phyloP scores from a whole-genome alignment of 108 stramenopile species.

The Skeletonema potamos region DNA sequence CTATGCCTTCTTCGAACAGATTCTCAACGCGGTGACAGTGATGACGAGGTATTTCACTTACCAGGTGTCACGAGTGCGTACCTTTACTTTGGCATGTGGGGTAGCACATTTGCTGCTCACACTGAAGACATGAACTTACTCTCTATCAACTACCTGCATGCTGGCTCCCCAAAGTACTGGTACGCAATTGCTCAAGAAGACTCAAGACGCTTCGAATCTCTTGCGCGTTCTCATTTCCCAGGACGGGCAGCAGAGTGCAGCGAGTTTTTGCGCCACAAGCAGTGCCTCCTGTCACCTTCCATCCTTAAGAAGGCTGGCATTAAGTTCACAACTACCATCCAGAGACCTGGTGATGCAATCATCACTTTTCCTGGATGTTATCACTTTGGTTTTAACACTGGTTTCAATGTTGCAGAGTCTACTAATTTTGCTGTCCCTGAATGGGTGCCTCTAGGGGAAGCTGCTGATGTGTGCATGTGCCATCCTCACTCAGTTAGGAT shows the following conservation, averaged over 20 bases:
- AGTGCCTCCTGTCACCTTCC: conserved; percentile 83
- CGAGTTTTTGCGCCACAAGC: conserved; percentile 97
- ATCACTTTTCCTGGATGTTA: conserved; percentile 96
- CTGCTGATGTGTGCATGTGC: conserved; percentile 89
- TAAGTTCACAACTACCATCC: conserved; percentile 86
- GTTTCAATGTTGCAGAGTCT: conserved; percentile 97
- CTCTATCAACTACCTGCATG: conserved; percentile 97
- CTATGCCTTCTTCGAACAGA: conserved; percentile 46
- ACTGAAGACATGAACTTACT: conserved; percentile 99
- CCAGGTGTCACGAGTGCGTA: conserved; percentile 90
- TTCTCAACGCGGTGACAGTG: conserved; percentile 29
- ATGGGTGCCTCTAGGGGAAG: conserved; percentile 86
- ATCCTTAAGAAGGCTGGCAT: conserved; percentile 92
- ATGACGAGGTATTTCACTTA: conserved; percentile 54
- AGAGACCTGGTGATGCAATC: conserved; percentile 94
- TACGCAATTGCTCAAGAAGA: conserved; percentile 87
- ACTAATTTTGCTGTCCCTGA: conserved; percentile 95
- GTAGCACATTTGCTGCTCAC: conserved; percentile 87
- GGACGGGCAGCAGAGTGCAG: conserved; percentile 68
- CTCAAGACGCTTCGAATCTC: conserved; percentile 79
- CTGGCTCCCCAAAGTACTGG: conserved; percentile 98
- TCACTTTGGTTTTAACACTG: conserved; percentile 98
- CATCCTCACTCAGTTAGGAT: conserved; percentile 91
- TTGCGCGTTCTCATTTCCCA: conserved; percentile 77
- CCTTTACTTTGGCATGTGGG: conserved; percentile 92